Evolutionary conservation across 73 alveolate species (phyloP).

Genomic region (Paraurostyla sp.): DNA sequence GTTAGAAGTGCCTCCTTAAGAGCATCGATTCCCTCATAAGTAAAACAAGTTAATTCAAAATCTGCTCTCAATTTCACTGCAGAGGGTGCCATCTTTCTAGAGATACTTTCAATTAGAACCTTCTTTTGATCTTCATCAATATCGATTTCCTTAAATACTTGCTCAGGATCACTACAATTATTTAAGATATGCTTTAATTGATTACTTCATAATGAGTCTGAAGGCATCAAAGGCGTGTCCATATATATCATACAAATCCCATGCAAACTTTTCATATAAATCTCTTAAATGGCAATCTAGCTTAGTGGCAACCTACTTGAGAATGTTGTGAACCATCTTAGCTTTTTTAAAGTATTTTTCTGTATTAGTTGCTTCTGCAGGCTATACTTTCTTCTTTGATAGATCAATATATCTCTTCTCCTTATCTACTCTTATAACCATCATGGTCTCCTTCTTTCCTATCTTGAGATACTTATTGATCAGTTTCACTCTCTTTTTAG

Average conservation of each 20-base stretch:
- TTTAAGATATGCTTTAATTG: not conserved
- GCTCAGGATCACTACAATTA: slow-evolving; percentile 75
- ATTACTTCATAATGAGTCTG: slow-evolving; percentile 70
- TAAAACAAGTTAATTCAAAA: slow-evolving; percentile 88
- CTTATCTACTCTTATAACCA: slow-evolving; percentile 92
- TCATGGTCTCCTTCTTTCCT: slow-evolving; percentile 92
- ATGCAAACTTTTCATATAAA: slow-evolving; percentile 84
- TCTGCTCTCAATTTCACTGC: slow-evolving; percentile 92
- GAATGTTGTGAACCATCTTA: slow-evolving; percentile 90
- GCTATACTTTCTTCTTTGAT: slow-evolving; percentile 91
- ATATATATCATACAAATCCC: slow-evolving; percentile 89
- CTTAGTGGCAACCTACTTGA: slow-evolving; percentile 83
- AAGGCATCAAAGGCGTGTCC: slow-evolving; percentile 92
- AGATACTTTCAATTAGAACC: slow-evolving; percentile 83
- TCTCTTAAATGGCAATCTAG: slow-evolving; percentile 65
- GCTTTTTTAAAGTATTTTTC: slow-evolving; percentile 85
- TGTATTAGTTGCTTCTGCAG: slow-evolving; percentile 81
- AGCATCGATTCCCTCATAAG: slow-evolving; percentile 93
- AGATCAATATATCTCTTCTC: slow-evolving; percentile 95
- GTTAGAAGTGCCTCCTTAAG: slow-evolving; percentile 86
- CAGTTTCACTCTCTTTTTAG: slow-evolving; percentile 89
- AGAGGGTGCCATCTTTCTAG: slow-evolving; percentile 87
- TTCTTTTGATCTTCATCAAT: slow-evolving; percentile 75
- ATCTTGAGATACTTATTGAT: slow-evolving; percentile 88
- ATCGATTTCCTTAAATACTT: slow-evolving; percentile 76